Evolutionary conservation across 2,329 filamentous ascomycete species (phyloP), one percentile per base, ranked within the genome.

Genomic region (Myriangium duriaei): DNA sequence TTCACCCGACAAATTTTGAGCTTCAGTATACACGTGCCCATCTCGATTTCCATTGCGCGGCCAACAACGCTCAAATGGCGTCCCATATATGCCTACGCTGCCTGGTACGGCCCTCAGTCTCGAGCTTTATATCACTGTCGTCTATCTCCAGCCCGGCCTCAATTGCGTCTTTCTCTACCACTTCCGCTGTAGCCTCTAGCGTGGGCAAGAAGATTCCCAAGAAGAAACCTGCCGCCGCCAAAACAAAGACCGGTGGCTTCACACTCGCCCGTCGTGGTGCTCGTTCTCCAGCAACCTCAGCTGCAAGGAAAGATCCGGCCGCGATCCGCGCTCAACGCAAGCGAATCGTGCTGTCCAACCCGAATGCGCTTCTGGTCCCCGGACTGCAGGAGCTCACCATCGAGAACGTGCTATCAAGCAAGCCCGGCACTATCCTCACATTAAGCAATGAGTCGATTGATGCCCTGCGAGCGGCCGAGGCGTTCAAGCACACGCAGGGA

Each of bases 341-440:
- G 67, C 77, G 83, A 49, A 83, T 98, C 52, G 77, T 92, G 42
- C 75, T 98, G 43, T 88, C 81, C 67, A 98, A 96, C 64, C 81
- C 83, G 59, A 96, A 94, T 62, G 91, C 91, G 34, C 65, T 95
- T 26, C 74, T 79, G 42, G 80, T 96, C 5, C 55, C 67, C 15
- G 81, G 75, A 9, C 67, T 93, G 48, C 62, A 69, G 42, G 70
- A 79, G 34, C 54, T 93, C 39, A 68, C 61, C 10, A 55, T 61
- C 7, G 64, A 70, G 45, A 71, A 68, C 30, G 63, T 79, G 60
- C 58, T 69, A 12, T 59, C 63, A 18, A 64, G 67, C 21, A 70
- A 72, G 35, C 62, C 71, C 7, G 84, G 81, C 24, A 71, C 71
- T 43, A 72, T 96, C 18, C 63, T 85, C 37, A 73, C 73, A 2